Conservation (phyloP, 2,329 filamentous ascomycete genomes). For the Dactylellina sp. region DNA sequence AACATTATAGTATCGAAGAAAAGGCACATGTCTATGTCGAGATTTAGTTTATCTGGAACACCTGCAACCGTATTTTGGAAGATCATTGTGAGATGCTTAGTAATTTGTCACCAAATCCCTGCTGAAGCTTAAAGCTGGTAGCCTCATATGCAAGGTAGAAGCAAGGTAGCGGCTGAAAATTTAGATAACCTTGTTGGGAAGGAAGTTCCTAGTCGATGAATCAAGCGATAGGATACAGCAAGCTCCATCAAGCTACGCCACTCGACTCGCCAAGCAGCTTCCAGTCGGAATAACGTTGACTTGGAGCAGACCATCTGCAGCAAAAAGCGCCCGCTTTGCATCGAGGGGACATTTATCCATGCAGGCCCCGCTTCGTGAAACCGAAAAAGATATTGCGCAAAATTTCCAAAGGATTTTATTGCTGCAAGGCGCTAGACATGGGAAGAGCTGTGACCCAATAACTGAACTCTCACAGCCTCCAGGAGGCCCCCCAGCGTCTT, state of each 20-base stretch:
- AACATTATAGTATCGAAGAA: not conserved
- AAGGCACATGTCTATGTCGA: not conserved
- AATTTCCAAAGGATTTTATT: slow-evolving; percentile 47
- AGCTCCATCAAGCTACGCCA: too few species aligned
- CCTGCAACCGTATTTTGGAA: slow-evolving; percentile 3
- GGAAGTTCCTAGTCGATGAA: slow-evolving; percentile 14
- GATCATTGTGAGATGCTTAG: slow-evolving; percentile 11
- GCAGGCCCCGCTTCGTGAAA: slow-evolving; percentile 37
- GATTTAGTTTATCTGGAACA: not conserved
- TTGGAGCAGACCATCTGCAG: slow-evolving; percentile 1
- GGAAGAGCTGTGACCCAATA: slow-evolving; percentile 9
- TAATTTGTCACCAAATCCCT: slow-evolving; percentile 17
- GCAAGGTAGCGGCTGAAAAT: slow-evolving; percentile 35
- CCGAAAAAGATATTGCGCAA: slow-evolving; percentile 1
- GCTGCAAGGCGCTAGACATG: slow-evolving; percentile 44
- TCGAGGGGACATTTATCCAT: slow-evolving; percentile 25
- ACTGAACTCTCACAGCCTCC: slow-evolving; percentile 36
- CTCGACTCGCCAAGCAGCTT: not conserved
- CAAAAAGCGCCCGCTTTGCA: slow-evolving; percentile 30
- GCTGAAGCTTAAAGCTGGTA: slow-evolving; percentile 13
- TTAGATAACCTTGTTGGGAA: slow-evolving; percentile 24
- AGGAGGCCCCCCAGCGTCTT: not conserved
- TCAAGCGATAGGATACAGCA: not conserved
- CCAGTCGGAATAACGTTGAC: not conserved
- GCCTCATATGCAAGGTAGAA: not conserved